Base-by-base conservation (phyloP, 2,329 filamentous ascomycete genomes). In the Diaporthe citrichinensis region DNA sequence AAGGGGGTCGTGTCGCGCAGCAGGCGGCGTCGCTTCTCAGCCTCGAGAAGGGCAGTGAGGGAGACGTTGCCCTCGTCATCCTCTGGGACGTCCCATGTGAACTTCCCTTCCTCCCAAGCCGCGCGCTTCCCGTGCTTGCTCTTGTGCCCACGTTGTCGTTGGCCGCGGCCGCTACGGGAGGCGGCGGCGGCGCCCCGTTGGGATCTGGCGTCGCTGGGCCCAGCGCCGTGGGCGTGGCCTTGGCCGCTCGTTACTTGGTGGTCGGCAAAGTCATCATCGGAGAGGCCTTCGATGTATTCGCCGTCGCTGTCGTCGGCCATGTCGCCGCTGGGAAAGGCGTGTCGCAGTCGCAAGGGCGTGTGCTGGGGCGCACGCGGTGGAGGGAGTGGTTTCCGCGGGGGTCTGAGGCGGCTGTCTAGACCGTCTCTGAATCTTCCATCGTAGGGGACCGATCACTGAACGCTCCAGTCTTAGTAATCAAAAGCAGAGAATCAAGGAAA, bases 1-100 rank as follows among this genome's bases (percentile, higher is more conserved):
- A 99, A 88, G 17, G 97, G 97, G 65, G 96, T 98, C 39, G 97
- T 98, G 83, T 99, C 97, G 84, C 95, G 94, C 77, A 98, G 89
- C 77, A 98, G 87, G 80, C 96, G 94, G 79, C 84, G 85, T 76
- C 95, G 92, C 87, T 97, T 97, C 82, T 94, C 92, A 31, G 95
- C 94, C 84, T 98, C 95, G 67, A 95, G 89, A 41, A 94, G 85
- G 31, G 93, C 93, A 78, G 94, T 92, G 55, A 98, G 91, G 74
- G 92, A 92, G 78, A 98, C 91, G 74, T 92, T 92, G 61, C 94
- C 95, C 85, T 97, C 94, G 57, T 92, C 93, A 28, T 93, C 93
- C 84, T 97, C 95, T 68, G 94, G 90, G 46, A 96, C 90, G 81
- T 96, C 94, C 92, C 92, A 93, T 28, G 90, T 92, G 73, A 92